A percentile compares a stretch with the other conserved stretches of the same genome.
Evolutionary conservation across 148 eudicot species (phyloP).

Genomic region (Fagopyrum homotropicum): DNA sequence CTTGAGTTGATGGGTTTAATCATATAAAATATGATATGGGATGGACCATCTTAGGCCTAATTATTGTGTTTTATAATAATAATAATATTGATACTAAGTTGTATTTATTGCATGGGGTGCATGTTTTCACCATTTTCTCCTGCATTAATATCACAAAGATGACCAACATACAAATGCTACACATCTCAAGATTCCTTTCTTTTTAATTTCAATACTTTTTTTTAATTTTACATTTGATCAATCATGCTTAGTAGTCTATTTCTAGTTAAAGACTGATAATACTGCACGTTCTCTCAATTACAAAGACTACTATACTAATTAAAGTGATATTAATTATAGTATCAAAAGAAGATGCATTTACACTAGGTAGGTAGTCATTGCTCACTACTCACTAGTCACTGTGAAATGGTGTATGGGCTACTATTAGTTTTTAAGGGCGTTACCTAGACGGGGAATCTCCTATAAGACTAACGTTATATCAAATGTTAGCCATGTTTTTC

Average conservation of each 20-base stretch:
- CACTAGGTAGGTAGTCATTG: no score
- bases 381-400: no score
- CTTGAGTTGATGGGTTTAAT: no score
- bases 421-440: no score
- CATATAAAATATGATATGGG: background rate
- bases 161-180: background rate
- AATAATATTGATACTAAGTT: background rate
- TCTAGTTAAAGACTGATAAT: background rate
- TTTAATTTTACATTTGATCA: background rate
- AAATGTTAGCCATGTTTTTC: no score
- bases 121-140: slow-evolving; percentile 8
- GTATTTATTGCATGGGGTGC: background rate
- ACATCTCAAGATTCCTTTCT: background rate
- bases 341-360: background rate
- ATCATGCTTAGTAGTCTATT: slow-evolving; percentile 1
- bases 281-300: slow-evolving; percentile 6
- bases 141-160: background rate
- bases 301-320: background rate
- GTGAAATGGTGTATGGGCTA: no score
- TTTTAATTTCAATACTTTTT: background rate
- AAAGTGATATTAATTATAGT: background rate
- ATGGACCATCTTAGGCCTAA: background rate
- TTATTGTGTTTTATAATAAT: background rate
- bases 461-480: no score
- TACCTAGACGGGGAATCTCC: no score